Conservation (phyloP, 371 early-diverging fungal species). For the Entomophthora muscae region DNA sequence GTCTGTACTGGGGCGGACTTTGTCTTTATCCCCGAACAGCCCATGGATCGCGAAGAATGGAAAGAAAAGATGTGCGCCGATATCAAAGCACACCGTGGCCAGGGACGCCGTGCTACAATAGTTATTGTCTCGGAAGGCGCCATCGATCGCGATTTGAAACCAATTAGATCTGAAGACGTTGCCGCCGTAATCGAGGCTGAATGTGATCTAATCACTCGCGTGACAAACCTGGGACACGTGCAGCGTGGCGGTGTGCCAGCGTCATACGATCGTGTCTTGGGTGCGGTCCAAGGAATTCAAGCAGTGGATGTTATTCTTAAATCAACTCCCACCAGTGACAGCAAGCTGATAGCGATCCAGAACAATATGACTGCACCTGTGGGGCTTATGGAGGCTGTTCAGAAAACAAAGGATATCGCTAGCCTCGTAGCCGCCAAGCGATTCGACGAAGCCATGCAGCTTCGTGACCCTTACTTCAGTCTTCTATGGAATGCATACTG, state of each 20-base stretch:
- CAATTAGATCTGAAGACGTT: constrained; percentile 77
- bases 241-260: constrained; percentile 97
- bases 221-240: constrained; percentile 93
- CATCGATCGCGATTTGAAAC: constrained; percentile 72
- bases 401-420: constrained; percentile 75
- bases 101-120: constrained; percentile 81
- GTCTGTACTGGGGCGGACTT: constrained; percentile 93
- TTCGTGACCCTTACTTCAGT: constrained; percentile 81
- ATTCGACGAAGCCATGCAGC: constrained; percentile 75
- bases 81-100: constrained; percentile 41
- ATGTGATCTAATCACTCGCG: constrained; percentile 81
- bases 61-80: constrained; percentile 60
- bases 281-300: constrained; percentile 86
- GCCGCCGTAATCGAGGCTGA: constrained; percentile 60
- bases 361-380: constrained; percentile 69
- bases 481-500: constrained; percentile 17
- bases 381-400: constrained; percentile 85
- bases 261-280: constrained; percentile 82
- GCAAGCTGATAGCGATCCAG: constrained; percentile 82
- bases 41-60: constrained; percentile 76
- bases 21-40: constrained; percentile 95
- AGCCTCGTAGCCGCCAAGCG: constrained; percentile 64
- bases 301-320: constrained; percentile 91
- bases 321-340: constrained; percentile 65
- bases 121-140: constrained; percentile 98